Evolutionary conservation across 106 monocot genomes (phyloP).

Genomic region (Platanthera guangdongensis): DNA sequence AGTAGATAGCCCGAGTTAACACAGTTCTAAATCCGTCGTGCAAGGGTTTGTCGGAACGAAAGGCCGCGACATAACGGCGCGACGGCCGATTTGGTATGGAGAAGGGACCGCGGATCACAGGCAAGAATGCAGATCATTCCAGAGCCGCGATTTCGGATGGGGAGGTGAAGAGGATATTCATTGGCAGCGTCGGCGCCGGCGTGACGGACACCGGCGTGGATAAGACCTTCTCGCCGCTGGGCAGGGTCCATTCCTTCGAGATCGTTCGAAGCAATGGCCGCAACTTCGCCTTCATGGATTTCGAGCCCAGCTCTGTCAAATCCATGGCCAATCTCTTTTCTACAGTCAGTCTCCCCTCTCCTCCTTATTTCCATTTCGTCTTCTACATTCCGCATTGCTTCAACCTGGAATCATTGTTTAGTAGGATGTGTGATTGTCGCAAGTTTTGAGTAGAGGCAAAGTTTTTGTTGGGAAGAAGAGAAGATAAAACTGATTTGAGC

Average conservation of each 20-base stretch:
- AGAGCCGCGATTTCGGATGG: not conserved
- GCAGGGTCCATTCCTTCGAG: constrained; percentile 43
- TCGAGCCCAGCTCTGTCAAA: constrained; percentile 63
- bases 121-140: not conserved
- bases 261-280: constrained; percentile 62
- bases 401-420: not conserved
- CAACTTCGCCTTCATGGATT: constrained; percentile 79
- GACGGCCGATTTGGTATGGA: not conserved
- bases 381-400: not conserved
- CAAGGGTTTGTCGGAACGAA: not conserved
- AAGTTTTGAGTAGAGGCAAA: not conserved
- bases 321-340: constrained; percentile 77
- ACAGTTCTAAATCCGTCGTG: too few relatives aligned
- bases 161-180: constrained; percentile 36
- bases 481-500: not conserved
- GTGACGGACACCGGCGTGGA: constrained; percentile 54
- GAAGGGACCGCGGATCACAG: not conserved
- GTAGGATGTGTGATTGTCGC: not conserved
- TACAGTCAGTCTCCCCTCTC: constrained; percentile 34
- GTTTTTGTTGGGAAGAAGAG: not conserved
- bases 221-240: constrained; percentile 60
- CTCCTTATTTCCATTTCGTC: not conserved
- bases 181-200: constrained; percentile 50
- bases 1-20: too few relatives aligned
- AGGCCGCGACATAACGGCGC: not conserved